These are phyloP conservation scores for Colletotrichum simmondsii DNA, from an alignment of 2,329 filamentous ascomycete genomes.

Conservation along the genomic window DNA sequence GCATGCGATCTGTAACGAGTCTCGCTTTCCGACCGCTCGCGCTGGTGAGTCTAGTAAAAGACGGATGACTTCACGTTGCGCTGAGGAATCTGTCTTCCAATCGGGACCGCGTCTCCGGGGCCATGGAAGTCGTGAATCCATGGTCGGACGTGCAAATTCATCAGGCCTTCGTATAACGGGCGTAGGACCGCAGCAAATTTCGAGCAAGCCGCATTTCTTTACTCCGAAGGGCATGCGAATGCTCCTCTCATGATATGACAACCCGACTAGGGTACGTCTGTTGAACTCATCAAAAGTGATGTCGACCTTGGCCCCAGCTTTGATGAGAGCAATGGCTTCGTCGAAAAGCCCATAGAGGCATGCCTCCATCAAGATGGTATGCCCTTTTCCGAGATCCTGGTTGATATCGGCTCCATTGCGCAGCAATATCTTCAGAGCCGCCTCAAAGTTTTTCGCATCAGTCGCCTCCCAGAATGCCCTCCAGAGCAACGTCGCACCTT, in stretches of 20 bases:
- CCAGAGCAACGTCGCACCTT: neutral
- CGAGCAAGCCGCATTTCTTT: neutral
- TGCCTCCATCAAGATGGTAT: constrained; percentile 9
- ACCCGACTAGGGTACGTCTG: neutral
- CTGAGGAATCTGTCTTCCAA: no score
- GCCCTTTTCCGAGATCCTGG: neutral
- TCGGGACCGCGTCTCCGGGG: neutral
- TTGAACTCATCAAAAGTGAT: neutral
- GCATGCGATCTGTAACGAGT: neutral
- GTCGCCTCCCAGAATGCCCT: neutral
- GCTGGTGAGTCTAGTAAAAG: neutral
- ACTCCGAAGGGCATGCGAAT: neutral
- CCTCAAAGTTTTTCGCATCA: neutral
- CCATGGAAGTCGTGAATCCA: neutral
- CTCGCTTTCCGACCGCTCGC: neutral
- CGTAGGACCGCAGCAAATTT: neutral
- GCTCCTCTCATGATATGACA: neutral
- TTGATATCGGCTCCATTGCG: constrained; percentile 1
- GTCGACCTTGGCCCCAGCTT: neutral
- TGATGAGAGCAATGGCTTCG: neutral
- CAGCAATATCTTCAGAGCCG: neutral
- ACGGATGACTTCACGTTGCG: neutral
- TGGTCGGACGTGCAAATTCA: neutral
- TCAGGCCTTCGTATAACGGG: neutral
- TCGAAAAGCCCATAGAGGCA: neutral